Conservation (phyloP, 495 filamentous ascomycete species). For the Tuber magnatum region DNA sequence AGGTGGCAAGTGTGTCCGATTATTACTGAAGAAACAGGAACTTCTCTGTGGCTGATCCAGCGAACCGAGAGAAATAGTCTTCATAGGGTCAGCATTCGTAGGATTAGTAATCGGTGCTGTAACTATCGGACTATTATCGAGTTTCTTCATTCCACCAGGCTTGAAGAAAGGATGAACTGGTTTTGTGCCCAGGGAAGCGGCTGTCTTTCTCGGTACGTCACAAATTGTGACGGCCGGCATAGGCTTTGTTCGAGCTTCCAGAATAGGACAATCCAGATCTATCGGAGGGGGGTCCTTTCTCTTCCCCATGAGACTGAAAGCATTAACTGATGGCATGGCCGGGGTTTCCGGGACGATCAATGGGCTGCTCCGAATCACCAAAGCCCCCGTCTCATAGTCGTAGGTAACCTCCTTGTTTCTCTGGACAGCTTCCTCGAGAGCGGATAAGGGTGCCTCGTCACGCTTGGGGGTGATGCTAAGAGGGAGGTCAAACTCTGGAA, state of each 20-base stretch:
- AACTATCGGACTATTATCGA: conserved; percentile 8
- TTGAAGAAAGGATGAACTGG: conserved; percentile 75
- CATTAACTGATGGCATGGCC: conserved; percentile 11
- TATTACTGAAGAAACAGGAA: conserved; percentile 6
- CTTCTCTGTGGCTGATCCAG: conserved; percentile 35
- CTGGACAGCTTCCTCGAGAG: conserved; percentile 1
- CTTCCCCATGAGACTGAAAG: conserved; percentile 42
- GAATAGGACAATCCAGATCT: conserved; percentile 9
- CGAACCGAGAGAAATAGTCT: conserved; percentile 41
- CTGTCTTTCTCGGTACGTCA: conserved; percentile 33
- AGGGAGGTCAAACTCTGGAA: conserved; percentile 11
- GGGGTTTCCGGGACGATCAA: conserved; percentile 26
- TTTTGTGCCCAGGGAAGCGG: conserved; percentile 47
- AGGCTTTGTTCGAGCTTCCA: conserved; percentile 1
- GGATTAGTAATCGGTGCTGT: conserved; percentile 19
- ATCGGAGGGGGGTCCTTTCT: conserved; percentile 45
- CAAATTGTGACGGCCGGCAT: conserved; percentile 18
- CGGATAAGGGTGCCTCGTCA: neutral
- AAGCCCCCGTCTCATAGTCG: conserved; percentile 17
- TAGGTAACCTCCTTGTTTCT: conserved; percentile 21
- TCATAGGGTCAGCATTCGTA: conserved; percentile 14
- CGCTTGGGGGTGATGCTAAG: neutral
- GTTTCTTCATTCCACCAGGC: conserved; percentile 31
- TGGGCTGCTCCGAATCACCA: conserved; percentile 22
- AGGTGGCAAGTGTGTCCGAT: conserved; percentile 12